Evolutionary conservation across 2,329 filamentous ascomycete genomes (phyloP), one percentile per base, ranked within the genome.

Genomic region (Botrytis galanthina): DNA sequence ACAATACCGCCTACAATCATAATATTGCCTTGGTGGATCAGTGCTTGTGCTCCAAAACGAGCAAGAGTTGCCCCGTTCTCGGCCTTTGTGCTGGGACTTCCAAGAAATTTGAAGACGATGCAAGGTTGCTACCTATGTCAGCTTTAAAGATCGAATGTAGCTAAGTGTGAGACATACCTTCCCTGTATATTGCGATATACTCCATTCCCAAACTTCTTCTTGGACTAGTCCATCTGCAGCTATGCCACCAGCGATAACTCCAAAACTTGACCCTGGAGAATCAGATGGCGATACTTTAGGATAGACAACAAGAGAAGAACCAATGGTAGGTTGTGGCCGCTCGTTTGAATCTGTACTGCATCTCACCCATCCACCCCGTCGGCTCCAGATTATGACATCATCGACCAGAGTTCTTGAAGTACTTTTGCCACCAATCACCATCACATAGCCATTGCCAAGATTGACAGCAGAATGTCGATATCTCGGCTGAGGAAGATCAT

Each of bases 201-300:
- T 32, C 62, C 71, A 73, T 48, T 61, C 32, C 71, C 61, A 69
- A 29, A 60, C 14, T 2, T 48, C 26, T 51, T 72, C 71, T 46
- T 69, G 71, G 9, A 68, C 71, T 39, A 69, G 62, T 12, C 63
- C 71, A 7, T 72, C 62, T 42, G 46, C 42, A 20, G 62, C 32
- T 59, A 97, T 91, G 0, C 95, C 95, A 29, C 94, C 94, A 29
- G 89, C 84, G 2, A 96, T 77, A 2, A 95, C 81, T 0, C 94
- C 94, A 72, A 86, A 86, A 7, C 75, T 79, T 48, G n/a, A 26
- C 61, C 82, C 78, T 16, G 35, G 1, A 63, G 63, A n/a, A 10
- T 64, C 8, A 60, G 76, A 81, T 57, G 76, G 78, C 60, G 39
- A 78, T 62, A 37, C 73, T 14, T 18, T 68, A 26, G 10, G 74